Conservation (phyloP, 805 yeast genomes). For the Saccharomycopsis sp. region DNA sequence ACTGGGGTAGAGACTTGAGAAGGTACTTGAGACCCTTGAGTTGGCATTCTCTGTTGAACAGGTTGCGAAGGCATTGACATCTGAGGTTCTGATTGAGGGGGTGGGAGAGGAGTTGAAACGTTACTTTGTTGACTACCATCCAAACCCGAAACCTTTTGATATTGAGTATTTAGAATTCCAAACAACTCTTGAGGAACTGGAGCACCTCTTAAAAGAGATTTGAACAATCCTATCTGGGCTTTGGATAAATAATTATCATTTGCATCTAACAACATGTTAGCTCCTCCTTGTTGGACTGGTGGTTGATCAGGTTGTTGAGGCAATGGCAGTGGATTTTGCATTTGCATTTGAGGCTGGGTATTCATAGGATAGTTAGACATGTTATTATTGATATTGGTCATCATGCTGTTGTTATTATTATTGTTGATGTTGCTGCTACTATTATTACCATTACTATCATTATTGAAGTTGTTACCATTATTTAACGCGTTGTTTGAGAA, state of each 20-base stretch:
- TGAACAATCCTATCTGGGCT: slow-evolving; percentile 16
- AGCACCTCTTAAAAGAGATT: slow-evolving; percentile 4
- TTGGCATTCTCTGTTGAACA: too few relatives aligned
- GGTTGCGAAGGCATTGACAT: too few relatives aligned
- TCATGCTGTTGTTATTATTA: background rate
- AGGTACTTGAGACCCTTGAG: background rate
- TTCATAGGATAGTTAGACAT: slow-evolving; percentile 2
- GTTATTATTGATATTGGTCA: slow-evolving; percentile 2
- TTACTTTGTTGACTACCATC: background rate
- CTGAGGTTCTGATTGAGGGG: background rate
- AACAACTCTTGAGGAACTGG: slow-evolving; percentile 14
- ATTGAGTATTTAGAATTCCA: slow-evolving; percentile 1
- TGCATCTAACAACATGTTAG: slow-evolving; percentile 13
- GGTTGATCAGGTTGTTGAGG: background rate
- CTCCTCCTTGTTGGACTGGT: background rate
- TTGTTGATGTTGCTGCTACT: background rate
- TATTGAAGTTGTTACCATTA: background rate
- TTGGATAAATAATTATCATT: slow-evolving; percentile 11
- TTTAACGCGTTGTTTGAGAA: too few relatives aligned
- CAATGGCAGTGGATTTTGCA: slow-evolving; percentile 1
- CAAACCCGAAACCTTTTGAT: background rate
- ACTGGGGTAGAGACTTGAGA: background rate
- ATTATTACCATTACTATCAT: background rate
- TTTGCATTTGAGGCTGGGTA: too few relatives aligned
- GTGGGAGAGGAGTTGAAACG: background rate